These are phyloP conservation scores for Paracorniculantispora psalliotae DNA, from an alignment of 2,329 filamentous ascomycete genomes.

Conservation along the genomic window DNA sequence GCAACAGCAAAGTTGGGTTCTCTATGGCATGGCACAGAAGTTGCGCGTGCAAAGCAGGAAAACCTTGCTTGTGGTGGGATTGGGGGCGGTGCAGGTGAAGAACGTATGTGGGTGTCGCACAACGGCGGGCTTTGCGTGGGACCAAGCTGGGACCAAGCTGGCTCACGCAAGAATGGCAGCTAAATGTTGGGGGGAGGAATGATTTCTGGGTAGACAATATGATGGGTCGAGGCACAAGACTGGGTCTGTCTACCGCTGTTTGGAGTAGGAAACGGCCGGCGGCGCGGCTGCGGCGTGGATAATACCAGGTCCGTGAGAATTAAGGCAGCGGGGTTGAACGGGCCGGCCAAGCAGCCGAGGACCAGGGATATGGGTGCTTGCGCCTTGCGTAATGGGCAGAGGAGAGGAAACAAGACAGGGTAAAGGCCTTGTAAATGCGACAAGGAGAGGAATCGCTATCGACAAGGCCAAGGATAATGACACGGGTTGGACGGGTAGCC, in stretches of 20 bases:
- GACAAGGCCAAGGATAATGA: neutral
- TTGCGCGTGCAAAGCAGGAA: neutral
- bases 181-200: constrained; percentile 1
- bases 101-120: neutral
- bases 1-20: neutral
- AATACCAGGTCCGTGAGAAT: constrained; percentile 11
- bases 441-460: neutral
- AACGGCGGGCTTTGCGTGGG: neutral
- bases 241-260: constrained; percentile 10
- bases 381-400: neutral
- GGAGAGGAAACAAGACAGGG: constrained; percentile 1
- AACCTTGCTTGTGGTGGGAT: neutral
- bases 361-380: constrained; percentile 3
- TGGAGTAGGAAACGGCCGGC: constrained; percentile 4
- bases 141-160: neutral
- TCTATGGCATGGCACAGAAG: constrained; percentile 6
- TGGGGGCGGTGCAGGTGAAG: neutral
- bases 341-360: constrained; percentile 8
- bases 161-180: neutral
- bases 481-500: neutral
- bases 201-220: neutral
- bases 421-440: neutral
- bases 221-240: constrained; percentile 11
- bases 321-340: constrained; percentile 11
- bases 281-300: constrained; percentile 12